phyloP scores from a whole-genome alignment of 2,329 filamentous ascomycete species.

The Cylindrodendrum hubeiense region DNA sequence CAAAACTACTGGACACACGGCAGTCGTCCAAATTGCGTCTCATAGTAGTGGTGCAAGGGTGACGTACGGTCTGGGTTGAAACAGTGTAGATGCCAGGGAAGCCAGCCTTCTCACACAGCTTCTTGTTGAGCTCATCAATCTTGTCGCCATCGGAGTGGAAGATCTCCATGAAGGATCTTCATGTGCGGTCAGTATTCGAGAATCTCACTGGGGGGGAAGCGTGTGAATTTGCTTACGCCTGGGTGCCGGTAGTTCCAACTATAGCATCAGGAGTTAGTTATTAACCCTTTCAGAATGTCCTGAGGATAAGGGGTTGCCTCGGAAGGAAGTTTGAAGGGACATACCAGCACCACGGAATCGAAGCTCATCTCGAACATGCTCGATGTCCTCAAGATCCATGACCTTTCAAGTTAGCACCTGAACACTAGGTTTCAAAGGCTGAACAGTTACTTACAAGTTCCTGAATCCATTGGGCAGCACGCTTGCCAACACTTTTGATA shows the following conservation, averaged over 20 bases:
- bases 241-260: constrained; percentile 33
- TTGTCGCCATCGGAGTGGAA: constrained; percentile 25
- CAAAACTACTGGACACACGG: background rate
- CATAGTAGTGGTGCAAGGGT: background rate
- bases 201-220: background rate
- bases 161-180: constrained; percentile 23
- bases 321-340: background rate
- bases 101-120: constrained; percentile 26
- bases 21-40: background rate
- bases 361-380: constrained; percentile 28
- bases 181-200: background rate
- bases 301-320: background rate
- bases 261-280: background rate
- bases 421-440: background rate
- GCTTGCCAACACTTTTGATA: constrained; percentile 26
- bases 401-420: constrained; percentile 2
- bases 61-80: constrained; percentile 30
- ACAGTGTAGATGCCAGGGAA: constrained; percentile 29
- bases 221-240: constrained; percentile 14
- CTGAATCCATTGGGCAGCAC: constrained; percentile 31
- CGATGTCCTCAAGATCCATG: constrained; percentile 29
- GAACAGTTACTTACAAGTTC: constrained; percentile 18
- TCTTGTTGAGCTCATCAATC: constrained; percentile 25
- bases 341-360: constrained; percentile 23
- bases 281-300: background rate